A percentile compares a stretch with the other conserved stretches of the same genome.
phyloP scores from a whole-genome alignment of 768 basidiomycete species.

The Cystobasidium tubakii region DNA sequence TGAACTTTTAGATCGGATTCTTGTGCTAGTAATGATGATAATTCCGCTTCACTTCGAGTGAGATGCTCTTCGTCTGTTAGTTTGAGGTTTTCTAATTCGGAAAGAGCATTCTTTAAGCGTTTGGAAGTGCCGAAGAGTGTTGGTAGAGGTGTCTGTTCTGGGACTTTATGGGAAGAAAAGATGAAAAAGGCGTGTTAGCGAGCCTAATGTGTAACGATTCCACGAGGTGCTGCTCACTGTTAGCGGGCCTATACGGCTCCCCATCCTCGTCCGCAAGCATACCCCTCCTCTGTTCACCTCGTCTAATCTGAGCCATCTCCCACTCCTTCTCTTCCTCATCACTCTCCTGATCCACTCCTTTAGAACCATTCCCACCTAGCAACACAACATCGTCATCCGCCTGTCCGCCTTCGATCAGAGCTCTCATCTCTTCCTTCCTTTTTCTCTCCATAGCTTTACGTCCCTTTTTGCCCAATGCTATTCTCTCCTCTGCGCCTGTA shows the following conservation, averaged over 20 bases:
- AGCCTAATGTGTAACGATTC: neutral
- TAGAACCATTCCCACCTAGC: conserved; percentile 39
- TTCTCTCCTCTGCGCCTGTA: conserved; percentile 46
- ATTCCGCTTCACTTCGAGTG: conserved; percentile 47
- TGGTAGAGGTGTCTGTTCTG: conserved; percentile 49
- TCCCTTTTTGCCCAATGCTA: conserved; percentile 50
- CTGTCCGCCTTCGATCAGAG: conserved; percentile 50
- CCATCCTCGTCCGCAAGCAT: conserved; percentile 41
- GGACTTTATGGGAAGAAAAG: conserved; percentile 46
- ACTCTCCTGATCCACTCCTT: conserved; percentile 45
- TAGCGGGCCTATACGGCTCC: conserved; percentile 47
- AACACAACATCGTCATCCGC: conserved; percentile 46
- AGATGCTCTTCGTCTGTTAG: conserved; percentile 46
- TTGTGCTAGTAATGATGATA: conserved; percentile 48
- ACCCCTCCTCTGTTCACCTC: conserved; percentile 45
- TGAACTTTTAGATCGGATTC: conserved; percentile 50
- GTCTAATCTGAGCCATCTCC: conserved; percentile 51
- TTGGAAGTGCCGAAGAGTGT: conserved; percentile 48
- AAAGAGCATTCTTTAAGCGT: conserved; percentile 49
- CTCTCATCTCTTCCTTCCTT: conserved; percentile 49
- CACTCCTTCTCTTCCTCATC: conserved; percentile 50
- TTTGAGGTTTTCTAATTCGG: conserved; percentile 45
- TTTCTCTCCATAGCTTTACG: conserved; percentile 49
- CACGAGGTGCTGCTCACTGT: conserved; percentile 47
- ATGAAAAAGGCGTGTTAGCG: neutral